Evolutionary conservation across 2,329 filamentous ascomycete species (phyloP).

Genomic region (Cladosporium sp.): DNA sequence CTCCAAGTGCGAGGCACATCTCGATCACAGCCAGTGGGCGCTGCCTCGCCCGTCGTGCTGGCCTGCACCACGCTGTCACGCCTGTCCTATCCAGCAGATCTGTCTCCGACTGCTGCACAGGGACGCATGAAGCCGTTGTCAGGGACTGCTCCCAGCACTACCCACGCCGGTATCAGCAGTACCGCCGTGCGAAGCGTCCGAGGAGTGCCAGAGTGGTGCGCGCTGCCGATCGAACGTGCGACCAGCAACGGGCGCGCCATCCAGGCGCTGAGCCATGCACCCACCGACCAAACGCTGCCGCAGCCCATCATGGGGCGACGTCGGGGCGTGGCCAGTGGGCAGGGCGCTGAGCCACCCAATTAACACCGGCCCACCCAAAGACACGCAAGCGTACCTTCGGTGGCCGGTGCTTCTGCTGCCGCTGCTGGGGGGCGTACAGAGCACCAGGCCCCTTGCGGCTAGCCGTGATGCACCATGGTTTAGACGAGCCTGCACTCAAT

Average conservation of each 20-base stretch:
- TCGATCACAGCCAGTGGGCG: background rate
- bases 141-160: conserved; percentile 5
- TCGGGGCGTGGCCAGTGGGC: conserved; percentile 16
- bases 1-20: background rate
- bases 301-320: conserved; percentile 16
- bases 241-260: conserved; percentile 12
- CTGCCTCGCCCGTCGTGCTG: conserved; percentile 1
- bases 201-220: conserved; percentile 9
- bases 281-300: conserved; percentile 16
- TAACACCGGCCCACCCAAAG: conserved; percentile 16
- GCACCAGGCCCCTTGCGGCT: conserved; percentile 14
- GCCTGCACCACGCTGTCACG: conserved; percentile 10
- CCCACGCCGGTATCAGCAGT: conserved; percentile 13
- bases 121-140: conserved; percentile 2
- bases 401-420: conserved; percentile 18
- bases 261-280: conserved; percentile 16
- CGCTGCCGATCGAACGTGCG: conserved; percentile 19
- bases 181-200: conserved; percentile 17
- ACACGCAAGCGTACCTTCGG: conserved; percentile 20
- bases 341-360: conserved; percentile 21
- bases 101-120: conserved; percentile 1
- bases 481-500: conserved; percentile 14
- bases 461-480: conserved; percentile 18
- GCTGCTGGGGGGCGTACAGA: conserved; percentile 13
- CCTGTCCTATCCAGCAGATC: background rate